Evolutionary conservation across 2,329 filamentous ascomycete genomes (phyloP), one percentile per base, ranked within the genome.

Genomic region (Aspergillus sp.): DNA sequence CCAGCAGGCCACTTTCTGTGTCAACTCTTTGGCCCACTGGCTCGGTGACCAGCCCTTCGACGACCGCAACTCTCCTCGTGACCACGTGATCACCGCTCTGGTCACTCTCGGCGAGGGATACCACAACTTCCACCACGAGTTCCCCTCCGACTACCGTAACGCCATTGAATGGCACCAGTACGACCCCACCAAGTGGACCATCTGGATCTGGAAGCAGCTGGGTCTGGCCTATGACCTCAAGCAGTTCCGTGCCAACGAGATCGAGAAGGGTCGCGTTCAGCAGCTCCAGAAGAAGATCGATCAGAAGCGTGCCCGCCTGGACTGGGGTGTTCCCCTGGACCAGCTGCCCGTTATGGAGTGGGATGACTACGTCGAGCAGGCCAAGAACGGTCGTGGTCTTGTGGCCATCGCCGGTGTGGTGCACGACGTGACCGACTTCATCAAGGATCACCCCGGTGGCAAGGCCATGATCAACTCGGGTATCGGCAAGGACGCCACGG

Each of bases 71-170:
- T 92, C 90, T 62, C 92, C 91, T 64, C 89, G 92, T 75, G 91
- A 96, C 71, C 91, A 96, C 78, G 85, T 94, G 73, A 86, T 96
- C 78, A 96, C 91, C 46, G 91, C 91, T 49, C 80, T 96, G 18
- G 88, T 92, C 68, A 96, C 91, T 49, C 88, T 96, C 22, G 91
- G 91, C 52, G 91, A 93, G 79, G 91, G 91, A 31, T 96, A 96
- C 81, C 91, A 96, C 85, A 96, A 96, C 84, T 96, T 96, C 85
- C 91, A 96, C 80, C 91, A 96, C 84, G 91, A 96, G 77, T 96
- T 96, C 80, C 92, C 92, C 56, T 94, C 90, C 11, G 91, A 96
- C 77, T 96, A 95, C 86, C 90, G 91, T 75, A 96, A 96, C 75
- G 91, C 91, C 63, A 94, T 95, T 68, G 84, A 92, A 78, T 96